Percentiles rank a stretch among this genome's conserved stretches.
These are phyloP conservation scores for Penicillium herquei DNA, from an alignment of 495 filamentous ascomycete species.

Conservation along the genomic window DNA sequence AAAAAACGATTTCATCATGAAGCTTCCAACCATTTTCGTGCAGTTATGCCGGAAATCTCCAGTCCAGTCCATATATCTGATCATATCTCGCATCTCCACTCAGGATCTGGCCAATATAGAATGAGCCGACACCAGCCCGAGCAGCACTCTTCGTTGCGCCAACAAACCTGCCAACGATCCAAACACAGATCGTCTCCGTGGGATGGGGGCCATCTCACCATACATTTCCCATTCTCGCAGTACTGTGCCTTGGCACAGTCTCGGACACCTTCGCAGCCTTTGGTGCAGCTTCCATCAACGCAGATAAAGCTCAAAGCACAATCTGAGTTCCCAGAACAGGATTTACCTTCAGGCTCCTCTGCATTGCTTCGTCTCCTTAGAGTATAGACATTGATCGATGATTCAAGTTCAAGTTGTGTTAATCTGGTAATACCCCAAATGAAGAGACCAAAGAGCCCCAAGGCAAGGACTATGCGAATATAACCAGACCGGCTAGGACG, in stretches of 20 bases:
- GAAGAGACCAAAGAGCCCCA: too few species aligned
- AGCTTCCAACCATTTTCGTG: too few species aligned
- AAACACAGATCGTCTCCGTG: background rate
- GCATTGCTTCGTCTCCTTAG: too few species aligned
- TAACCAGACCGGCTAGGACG: too few species aligned
- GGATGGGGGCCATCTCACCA: background rate
- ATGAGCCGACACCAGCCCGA: background rate
- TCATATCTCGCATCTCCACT: background rate
- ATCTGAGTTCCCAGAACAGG: background rate
- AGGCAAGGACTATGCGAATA: too few species aligned
- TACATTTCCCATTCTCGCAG: background rate
- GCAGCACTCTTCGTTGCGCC: background rate
- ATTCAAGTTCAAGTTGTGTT: too few species aligned
- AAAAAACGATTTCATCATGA: too few species aligned
- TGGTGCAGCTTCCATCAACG: background rate
- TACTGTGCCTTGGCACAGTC: background rate
- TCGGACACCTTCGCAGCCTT: background rate
- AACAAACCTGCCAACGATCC: background rate
- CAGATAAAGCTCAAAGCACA: constrained; percentile 1
- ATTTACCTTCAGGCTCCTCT: too few species aligned
- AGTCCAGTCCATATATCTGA: background rate
- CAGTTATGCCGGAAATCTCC: background rate
- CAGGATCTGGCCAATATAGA: background rate
- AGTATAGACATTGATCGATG: too few species aligned
- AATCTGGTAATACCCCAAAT: too few species aligned